Evolutionary conservation across 2,329 filamentous ascomycete species (phyloP), one percentile per base, ranked within the genome.

Genomic region (Trichoderma aggressivum): DNA sequence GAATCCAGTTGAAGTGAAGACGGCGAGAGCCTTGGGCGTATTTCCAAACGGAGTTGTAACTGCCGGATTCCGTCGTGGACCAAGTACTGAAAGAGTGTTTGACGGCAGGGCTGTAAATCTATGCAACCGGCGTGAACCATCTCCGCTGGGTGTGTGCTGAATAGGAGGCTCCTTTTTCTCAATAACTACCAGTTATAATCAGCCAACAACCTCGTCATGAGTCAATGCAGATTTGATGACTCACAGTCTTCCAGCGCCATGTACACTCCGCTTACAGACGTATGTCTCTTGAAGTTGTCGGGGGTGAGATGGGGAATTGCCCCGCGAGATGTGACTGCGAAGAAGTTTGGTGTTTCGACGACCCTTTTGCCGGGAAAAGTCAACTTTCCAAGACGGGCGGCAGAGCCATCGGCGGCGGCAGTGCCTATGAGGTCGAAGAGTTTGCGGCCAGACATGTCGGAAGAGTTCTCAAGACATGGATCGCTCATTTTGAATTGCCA

Each of bases 191-290:
- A 26, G 70, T 71, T 32, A 32, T 26, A 28, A 32, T 70, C 24
- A 70, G 32, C 3, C 7, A 56, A 4, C 3, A 18, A 21, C 5
- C 21, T 21, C 5, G 8, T 39, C 7, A 56, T 53, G 3, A 30
- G 18, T 14, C n/a, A 3, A 18, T 2, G n/a, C 0, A 14, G 14
- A 7, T 12, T 18, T 6, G 4, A 10, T 8, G 24, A 81, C 92
- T 81, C 86, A 98, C 96, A 98, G 81, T 99, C 96, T 85, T 99
- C 96, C 32, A 98, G 83, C 0, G 92, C 93, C 77, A 96, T 84
- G 79, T 97, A 97, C 3, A 93, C 86, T 30, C 92, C 92, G 32
- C 84, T 84, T 72, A 97, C 85, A 6, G 86, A 79, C 1, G 90
- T 90, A 76, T 91, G 85, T 70, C 89, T 90, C 53, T 82, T 80